A percentile compares a stretch with the other conserved stretches of the same genome.
Conservation (phyloP, 257 asterid species). For the Przewalskia tangutica region DNA sequence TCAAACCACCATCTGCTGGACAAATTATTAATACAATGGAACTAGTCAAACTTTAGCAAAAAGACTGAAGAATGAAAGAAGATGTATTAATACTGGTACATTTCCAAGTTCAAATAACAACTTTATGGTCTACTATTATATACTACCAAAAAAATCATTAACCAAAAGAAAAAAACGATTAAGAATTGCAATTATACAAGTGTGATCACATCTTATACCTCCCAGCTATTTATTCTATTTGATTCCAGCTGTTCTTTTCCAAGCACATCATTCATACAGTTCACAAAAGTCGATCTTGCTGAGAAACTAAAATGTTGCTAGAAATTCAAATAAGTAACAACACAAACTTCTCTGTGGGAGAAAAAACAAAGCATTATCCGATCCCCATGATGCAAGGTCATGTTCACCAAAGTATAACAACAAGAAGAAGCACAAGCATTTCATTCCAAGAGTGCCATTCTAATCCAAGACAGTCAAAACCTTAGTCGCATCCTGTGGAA, state of each 20-base stretch:
- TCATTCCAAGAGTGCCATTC: constrained; percentile 1
- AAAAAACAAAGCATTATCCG: not conserved
- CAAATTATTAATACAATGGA: not conserved
- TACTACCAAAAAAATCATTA: not conserved
- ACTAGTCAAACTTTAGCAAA: not conserved
- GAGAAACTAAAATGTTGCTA: not conserved
- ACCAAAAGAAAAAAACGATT: not conserved
- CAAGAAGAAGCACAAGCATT: not conserved
- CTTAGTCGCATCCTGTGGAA: not conserved
- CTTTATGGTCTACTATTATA: not conserved
- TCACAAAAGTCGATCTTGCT: not conserved
- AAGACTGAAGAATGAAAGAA: not conserved
- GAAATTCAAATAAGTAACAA: constrained; percentile 5
- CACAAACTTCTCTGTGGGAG: not conserved
- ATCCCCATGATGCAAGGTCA: not conserved
- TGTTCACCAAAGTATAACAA: not conserved
- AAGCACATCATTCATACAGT: constrained; percentile 3
- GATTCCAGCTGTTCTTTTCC: not conserved
- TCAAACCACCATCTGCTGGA: not conserved
- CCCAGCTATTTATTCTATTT: not conserved
- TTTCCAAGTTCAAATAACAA: not conserved
- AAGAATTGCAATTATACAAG: constrained; percentile 9
- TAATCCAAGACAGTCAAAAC: not conserved
- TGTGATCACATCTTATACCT: not conserved
- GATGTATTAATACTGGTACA: not conserved